phyloP scores from a whole-genome alignment of 768 basidiomycete species.

The Naematelia aurantialba region DNA sequence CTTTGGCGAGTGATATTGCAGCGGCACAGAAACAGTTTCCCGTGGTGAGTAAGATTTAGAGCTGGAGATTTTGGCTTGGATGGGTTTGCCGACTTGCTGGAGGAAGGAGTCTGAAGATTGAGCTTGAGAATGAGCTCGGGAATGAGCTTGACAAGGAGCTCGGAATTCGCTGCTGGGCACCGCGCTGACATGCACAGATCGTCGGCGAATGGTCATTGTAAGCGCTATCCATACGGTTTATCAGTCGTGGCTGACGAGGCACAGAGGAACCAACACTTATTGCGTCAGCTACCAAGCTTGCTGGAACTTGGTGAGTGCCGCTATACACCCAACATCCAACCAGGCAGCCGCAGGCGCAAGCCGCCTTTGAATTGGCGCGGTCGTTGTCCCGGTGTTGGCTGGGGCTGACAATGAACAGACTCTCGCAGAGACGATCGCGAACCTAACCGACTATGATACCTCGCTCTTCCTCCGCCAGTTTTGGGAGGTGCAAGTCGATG shows the following conservation, averaged over 20 bases:
- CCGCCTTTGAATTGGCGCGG: not conserved
- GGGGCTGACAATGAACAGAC: slow-evolving; percentile 1
- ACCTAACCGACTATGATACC: slow-evolving; percentile 30
- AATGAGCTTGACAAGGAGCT: not conserved
- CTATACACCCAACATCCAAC: not conserved
- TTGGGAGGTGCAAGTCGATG: slow-evolving; percentile 43
- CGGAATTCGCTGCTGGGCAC: too few species aligned
- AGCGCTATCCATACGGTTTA: not conserved
- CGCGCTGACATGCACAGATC: slow-evolving; percentile 16
- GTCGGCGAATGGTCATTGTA: slow-evolving; percentile 41
- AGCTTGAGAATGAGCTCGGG: not conserved
- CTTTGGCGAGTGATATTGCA: slow-evolving; percentile 12
- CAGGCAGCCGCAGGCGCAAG: too few species aligned
- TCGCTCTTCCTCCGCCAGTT: slow-evolving; percentile 40
- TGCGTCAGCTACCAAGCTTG: slow-evolving; percentile 44
- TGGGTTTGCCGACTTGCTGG: too few species aligned
- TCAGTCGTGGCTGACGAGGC: not conserved
- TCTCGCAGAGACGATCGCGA: slow-evolving; percentile 22
- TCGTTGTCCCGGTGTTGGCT: not conserved
- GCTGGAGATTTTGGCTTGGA: not conserved
- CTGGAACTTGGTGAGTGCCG: slow-evolving; percentile 14
- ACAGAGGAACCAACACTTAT: slow-evolving; percentile 33
- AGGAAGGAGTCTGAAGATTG: too few species aligned
- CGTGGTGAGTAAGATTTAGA: slow-evolving; percentile 27
- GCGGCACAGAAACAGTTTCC: slow-evolving; percentile 34